These are phyloP conservation scores for Lepidopterella palustris DNA, from an alignment of 495 filamentous ascomycete species.

Conservation along the genomic window DNA sequence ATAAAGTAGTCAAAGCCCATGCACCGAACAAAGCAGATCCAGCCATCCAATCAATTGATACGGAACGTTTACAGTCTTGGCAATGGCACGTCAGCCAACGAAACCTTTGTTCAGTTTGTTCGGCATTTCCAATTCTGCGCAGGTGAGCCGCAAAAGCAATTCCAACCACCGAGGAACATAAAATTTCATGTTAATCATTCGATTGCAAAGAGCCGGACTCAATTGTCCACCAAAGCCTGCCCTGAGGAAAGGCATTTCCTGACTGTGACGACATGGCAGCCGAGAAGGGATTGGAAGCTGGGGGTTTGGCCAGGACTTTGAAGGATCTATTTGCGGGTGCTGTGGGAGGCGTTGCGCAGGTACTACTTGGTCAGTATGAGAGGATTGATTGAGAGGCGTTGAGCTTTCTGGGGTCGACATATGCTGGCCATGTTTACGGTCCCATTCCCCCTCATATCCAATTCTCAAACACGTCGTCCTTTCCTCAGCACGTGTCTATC, in stretches of 20 bases:
- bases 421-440: not conserved
- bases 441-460: not conserved
- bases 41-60: not conserved
- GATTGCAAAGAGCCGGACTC: not conserved
- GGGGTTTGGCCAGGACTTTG: constrained; percentile 46
- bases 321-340: constrained; percentile 94
- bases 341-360: constrained; percentile 86
- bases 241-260: not conserved
- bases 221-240: not conserved
- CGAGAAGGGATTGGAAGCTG: constrained; percentile 17
- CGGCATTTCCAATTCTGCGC: not conserved
- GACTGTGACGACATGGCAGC: not conserved
- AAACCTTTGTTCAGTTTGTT: too few relatives aligned
- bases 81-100: constrained; percentile 2
- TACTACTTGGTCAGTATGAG: constrained; percentile 71
- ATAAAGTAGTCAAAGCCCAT: not conserved
- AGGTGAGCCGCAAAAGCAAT: not conserved
- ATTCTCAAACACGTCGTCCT: too few relatives aligned
- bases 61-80: not conserved
- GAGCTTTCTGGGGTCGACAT: too few relatives aligned
- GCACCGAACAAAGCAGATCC: not conserved
- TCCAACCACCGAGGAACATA: not conserved
- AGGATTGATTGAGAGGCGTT: too few relatives aligned
- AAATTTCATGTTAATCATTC: not conserved
- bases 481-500: too few relatives aligned